A percentile compares a stretch with the other conserved stretches of the same genome.
These are phyloP conservation scores for Pythium periplocum DNA, from an alignment of 352 stramenopile species.

Conservation along the genomic window DNA sequence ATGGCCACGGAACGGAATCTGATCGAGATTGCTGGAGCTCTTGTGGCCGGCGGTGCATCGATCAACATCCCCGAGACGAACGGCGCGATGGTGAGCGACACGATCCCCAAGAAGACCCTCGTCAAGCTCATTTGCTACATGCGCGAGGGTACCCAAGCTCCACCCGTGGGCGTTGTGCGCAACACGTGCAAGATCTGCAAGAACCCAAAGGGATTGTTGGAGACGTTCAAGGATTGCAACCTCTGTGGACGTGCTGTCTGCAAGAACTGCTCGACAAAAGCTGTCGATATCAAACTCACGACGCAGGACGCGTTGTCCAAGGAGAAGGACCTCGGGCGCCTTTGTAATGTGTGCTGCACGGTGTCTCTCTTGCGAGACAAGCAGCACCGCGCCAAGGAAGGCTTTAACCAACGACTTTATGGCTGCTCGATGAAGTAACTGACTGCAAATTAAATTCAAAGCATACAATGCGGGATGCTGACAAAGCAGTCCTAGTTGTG, in stretches of 20 bases:
- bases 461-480: neutral
- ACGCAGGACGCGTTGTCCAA: constrained; percentile 24
- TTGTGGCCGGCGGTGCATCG: constrained; percentile 69
- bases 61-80: constrained; percentile 82
- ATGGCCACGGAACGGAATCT: constrained; percentile 70
- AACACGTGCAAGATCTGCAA: constrained; percentile 83
- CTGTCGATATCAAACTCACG: constrained; percentile 55
- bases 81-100: constrained; percentile 73
- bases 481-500: no score
- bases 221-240: constrained; percentile 68
- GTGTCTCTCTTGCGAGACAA: constrained; percentile 73
- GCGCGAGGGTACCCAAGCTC: constrained; percentile 62
- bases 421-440: constrained; percentile 63
- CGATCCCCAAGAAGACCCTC: constrained; percentile 68
- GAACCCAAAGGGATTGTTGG: constrained; percentile 65
- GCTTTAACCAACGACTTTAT: constrained; percentile 77
- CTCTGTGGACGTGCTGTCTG: constrained; percentile 73
- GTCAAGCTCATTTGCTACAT: constrained; percentile 77
- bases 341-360: constrained; percentile 76
- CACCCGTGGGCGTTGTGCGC: constrained; percentile 45
- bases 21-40: constrained; percentile 54
- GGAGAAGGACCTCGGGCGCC: constrained; percentile 58
- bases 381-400: constrained; percentile 61
- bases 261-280: constrained; percentile 81
- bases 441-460: constrained; percentile 3